phyloP scores from a whole-genome alignment of 1,284 basidiomycete species.

The Moesziomyces sp. region DNA sequence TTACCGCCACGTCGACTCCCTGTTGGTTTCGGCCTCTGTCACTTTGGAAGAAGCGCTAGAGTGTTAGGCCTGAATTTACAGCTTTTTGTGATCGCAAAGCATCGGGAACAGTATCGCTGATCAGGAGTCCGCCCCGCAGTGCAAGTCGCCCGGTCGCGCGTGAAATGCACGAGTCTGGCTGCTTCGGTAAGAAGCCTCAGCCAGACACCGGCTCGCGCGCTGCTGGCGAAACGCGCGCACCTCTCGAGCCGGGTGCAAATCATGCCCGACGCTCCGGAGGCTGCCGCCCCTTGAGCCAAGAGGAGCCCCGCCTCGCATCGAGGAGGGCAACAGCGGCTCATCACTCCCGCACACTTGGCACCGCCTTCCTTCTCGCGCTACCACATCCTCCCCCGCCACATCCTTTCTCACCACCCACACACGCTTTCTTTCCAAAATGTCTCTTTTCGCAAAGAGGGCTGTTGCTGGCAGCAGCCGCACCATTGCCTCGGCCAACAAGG shows the following conservation, averaged over 20 bases:
- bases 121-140: background rate
- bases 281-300: background rate
- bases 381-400: background rate
- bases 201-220: conserved; percentile 16
- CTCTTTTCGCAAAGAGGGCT: conserved; percentile 35
- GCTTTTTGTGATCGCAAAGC: too few species aligned
- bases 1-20: background rate
- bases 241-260: conserved; percentile 1
- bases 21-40: background rate
- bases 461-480: conserved; percentile 46
- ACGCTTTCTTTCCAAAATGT: conserved; percentile 20
- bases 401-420: background rate
- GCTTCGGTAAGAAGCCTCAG: conserved; percentile 34
- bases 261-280: background rate
- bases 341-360: too few species aligned
- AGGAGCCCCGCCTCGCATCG: too few species aligned
- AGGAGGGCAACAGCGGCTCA: too few species aligned
- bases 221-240: conserved; percentile 1
- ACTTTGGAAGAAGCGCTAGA: background rate
- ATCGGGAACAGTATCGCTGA: background rate
- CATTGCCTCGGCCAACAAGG: conserved; percentile 21
- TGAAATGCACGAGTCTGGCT: conserved; percentile 30
- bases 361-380: conserved; percentile 4
- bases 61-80: too few species aligned
- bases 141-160: conserved; percentile 7